Conservation (phyloP, 768 basidiomycete species). For the Tylopilus plumbeoviolaceoides region DNA sequence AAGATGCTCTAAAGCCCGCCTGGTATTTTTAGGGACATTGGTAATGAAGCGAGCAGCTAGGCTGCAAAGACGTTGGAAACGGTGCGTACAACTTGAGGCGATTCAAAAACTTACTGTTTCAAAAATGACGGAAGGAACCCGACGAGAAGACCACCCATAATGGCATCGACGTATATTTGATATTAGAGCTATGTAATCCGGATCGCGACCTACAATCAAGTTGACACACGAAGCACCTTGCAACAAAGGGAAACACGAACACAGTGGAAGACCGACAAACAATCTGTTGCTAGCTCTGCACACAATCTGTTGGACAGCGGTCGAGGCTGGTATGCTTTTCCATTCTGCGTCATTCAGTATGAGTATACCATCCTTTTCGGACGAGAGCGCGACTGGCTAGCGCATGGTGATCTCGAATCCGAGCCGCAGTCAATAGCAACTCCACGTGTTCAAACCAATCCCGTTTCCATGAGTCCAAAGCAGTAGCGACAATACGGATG, state of each 20-base stretch:
- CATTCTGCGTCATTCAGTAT: conserved; percentile 31
- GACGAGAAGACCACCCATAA: conserved; percentile 17
- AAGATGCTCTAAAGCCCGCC: conserved; percentile 10
- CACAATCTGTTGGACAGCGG: conserved; percentile 13
- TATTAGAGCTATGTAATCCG: neutral
- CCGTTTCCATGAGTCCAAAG: too few relatives aligned
- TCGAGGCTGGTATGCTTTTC: conserved; percentile 29
- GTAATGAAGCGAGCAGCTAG: conserved; percentile 3
- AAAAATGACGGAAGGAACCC: conserved; percentile 15
- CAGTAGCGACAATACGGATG: too few relatives aligned
- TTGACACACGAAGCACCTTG: neutral
- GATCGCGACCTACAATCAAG: neutral
- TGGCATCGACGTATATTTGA: conserved; percentile 10
- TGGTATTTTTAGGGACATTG: neutral
- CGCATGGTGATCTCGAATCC: too few relatives aligned
- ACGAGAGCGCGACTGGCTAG: too few relatives aligned
- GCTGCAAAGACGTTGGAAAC: neutral
- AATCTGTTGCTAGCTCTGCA: conserved; percentile 19
- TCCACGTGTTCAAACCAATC: too few relatives aligned
- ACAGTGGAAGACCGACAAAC: conserved; percentile 41
- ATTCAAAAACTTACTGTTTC: conserved; percentile 23
- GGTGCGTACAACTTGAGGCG: too few relatives aligned
- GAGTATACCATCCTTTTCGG: too few relatives aligned
- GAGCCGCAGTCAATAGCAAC: too few relatives aligned
- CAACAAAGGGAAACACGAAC: neutral